Conservation (phyloP, 2,329 filamentous ascomycete species). For the Pseudocercospora crystallina region DNA sequence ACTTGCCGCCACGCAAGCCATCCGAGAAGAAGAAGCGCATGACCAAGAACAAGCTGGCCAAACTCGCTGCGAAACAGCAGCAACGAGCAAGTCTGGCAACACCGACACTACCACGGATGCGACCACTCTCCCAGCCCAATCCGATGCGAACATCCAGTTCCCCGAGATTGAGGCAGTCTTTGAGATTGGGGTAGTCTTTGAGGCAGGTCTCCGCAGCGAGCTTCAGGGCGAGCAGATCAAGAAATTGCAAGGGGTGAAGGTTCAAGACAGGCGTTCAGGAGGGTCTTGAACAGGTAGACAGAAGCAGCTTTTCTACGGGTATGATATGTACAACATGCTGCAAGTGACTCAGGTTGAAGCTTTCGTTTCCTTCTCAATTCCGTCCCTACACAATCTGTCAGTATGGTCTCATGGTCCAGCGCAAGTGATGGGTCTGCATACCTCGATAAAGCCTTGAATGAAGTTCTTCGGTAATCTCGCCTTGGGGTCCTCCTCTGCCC, state of each 20-base stretch:
- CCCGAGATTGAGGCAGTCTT: not conserved
- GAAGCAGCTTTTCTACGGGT: constrained; percentile 17
- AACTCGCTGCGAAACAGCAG: constrained; percentile 15
- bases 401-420: not conserved
- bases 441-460: constrained; percentile 93
- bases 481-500: constrained; percentile 76
- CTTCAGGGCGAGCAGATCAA: not conserved
- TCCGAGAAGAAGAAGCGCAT: constrained; percentile 48
- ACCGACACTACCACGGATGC: constrained; percentile 15
- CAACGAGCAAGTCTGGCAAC: not conserved
- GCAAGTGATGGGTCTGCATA: constrained; percentile 43
- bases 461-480: constrained; percentile 81
- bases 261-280: too few relatives aligned
- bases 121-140: constrained; percentile 11
- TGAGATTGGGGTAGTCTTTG: not conserved
- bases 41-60: constrained; percentile 37
- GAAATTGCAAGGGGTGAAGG: too few relatives aligned
- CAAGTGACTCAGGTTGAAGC: constrained; percentile 1
- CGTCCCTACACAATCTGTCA: constrained; percentile 23
- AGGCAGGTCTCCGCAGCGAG: not conserved
- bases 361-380: constrained; percentile 19
- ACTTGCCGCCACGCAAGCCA: constrained; percentile 43
- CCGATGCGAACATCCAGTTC: constrained; percentile 5
- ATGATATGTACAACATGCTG: constrained; percentile 30
- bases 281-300: not conserved